Percentiles rank a stretch among this genome's conserved stretches.
Conservation (phyloP, 2,329 filamentous ascomycete genomes). For the Furcasterigmium furcatum region DNA sequence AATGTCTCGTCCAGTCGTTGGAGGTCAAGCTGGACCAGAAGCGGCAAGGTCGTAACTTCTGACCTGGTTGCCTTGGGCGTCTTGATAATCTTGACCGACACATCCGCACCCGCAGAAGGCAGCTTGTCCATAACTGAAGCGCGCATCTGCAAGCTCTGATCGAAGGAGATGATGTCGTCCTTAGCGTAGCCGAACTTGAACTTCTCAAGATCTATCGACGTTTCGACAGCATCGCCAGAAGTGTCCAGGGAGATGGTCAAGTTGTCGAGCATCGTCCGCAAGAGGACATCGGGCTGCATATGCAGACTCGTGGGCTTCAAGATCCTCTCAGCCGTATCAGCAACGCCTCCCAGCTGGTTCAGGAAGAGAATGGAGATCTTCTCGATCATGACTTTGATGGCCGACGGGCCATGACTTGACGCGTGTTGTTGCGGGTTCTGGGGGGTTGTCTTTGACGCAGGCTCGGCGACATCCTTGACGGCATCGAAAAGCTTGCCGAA, state of each 20-base stretch:
- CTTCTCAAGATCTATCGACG: slow-evolving; percentile 47
- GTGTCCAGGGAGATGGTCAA: slow-evolving; percentile 28
- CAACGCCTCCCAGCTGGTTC: slow-evolving; percentile 49
- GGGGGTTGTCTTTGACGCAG: slow-evolving; percentile 9
- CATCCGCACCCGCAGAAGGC: slow-evolving; percentile 53
- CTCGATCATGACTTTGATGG: slow-evolving; percentile 42
- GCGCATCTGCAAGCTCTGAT: slow-evolving; percentile 53
- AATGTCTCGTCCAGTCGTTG: slow-evolving; percentile 82
- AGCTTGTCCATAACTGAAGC: slow-evolving; percentile 58
- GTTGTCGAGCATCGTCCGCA: slow-evolving; percentile 46
- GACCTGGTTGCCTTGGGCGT: slow-evolving; percentile 44
- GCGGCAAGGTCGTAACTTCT: slow-evolving; percentile 71
- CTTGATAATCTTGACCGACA: slow-evolving; percentile 51
- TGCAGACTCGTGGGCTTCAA: slow-evolving; percentile 35
- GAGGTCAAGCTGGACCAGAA: slow-evolving; percentile 74
- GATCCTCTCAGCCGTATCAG: slow-evolving; percentile 44
- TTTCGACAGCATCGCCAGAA: slow-evolving; percentile 21
- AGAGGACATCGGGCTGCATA: slow-evolving; percentile 46
- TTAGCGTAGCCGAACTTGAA: slow-evolving; percentile 61
- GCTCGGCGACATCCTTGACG: slow-evolving; percentile 10
- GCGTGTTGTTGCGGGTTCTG: neutral
- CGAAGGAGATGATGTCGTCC: slow-evolving; percentile 62
- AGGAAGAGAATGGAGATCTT: slow-evolving; percentile 54
- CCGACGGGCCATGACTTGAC: slow-evolving; percentile 9
- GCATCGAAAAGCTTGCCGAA: slow-evolving; percentile 45